A percentile compares a stretch with the other conserved stretches of the same genome.
Conservation (phyloP, 148 eudicot species). For the Pharnaceum exiguum region DNA sequence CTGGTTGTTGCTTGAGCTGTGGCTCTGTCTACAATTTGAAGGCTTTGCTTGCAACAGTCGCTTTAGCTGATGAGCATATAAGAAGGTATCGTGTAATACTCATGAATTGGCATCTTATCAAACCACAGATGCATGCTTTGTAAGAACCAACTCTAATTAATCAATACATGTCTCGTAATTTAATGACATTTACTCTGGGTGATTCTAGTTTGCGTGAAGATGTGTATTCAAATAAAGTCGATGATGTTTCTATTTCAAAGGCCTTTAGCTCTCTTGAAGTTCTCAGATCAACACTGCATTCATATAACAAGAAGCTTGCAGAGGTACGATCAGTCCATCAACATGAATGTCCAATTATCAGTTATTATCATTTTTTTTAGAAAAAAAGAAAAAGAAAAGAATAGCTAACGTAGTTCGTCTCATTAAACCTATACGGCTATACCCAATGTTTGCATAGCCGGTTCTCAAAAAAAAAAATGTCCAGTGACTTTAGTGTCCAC, state of each 20-base stretch:
- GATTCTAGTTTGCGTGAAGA: conserved; percentile 53
- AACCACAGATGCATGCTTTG: background rate
- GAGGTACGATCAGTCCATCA: conserved; percentile 40
- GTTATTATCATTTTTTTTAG: too few relatives aligned
- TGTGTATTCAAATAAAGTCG: conserved; percentile 33
- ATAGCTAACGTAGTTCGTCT: too few relatives aligned
- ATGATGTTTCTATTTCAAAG: conserved; percentile 30
- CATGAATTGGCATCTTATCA: background rate
- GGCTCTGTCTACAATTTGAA: conserved; percentile 49
- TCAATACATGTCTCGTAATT: background rate
- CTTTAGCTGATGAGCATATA: conserved; percentile 36
- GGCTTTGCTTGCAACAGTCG: conserved; percentile 28
- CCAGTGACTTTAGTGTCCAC: too few relatives aligned
- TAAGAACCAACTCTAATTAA: background rate
- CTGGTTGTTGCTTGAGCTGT: conserved; percentile 71
- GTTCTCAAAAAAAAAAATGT: too few relatives aligned
- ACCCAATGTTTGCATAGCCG: too few relatives aligned
- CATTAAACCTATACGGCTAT: too few relatives aligned
- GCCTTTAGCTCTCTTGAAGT: conserved; percentile 47
- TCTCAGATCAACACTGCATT: conserved; percentile 47
- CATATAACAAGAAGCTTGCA: conserved; percentile 81
- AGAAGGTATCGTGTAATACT: conserved; percentile 37
- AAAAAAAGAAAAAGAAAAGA: too few relatives aligned
- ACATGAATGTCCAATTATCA: too few relatives aligned
- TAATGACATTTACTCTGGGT: background rate